A percentile compares a stretch with the other conserved stretches of the same genome.
These are phyloP conservation scores for Alopecurus myosuroides DNA, from an alignment of 176 grass and related monocot genomes.

Conservation along the genomic window DNA sequence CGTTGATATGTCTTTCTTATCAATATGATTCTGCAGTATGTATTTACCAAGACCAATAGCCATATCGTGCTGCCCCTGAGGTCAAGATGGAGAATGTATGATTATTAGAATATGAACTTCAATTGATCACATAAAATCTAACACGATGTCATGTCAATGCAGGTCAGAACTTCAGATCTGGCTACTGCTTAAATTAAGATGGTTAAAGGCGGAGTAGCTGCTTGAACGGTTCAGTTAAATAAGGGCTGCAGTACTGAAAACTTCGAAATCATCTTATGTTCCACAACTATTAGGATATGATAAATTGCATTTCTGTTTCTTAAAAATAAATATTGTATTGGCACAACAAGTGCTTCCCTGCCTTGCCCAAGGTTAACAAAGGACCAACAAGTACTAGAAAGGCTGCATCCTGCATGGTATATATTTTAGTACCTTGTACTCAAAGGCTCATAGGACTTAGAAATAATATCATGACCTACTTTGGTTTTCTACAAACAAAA, in stretches of 20 bases:
- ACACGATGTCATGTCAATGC: constrained; percentile 8
- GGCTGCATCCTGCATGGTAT: not conserved
- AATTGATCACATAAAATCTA: constrained; percentile 22
- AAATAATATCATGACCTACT: not conserved
- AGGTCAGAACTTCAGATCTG: not conserved
- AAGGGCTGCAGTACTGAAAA: not conserved
- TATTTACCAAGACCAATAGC: constrained; percentile 84
- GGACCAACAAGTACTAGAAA: not conserved
- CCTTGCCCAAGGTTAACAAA: not conserved
- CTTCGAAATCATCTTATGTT: not conserved
- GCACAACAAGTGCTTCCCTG: not conserved
- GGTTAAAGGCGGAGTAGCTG: not conserved
- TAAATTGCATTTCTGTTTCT: not conserved
- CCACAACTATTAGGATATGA: not conserved
- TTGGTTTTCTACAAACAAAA: not conserved
- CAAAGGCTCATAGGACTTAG: not conserved
- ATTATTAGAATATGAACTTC: constrained; percentile 12
- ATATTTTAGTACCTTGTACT: not conserved
- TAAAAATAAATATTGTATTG: not conserved
- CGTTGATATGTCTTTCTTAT: constrained; percentile 58
- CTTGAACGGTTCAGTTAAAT: not conserved
- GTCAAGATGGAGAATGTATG: constrained; percentile 41
- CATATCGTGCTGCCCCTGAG: constrained; percentile 91
- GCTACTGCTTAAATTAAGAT: constrained; percentile 1
- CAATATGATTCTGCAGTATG: constrained; percentile 65